Evolutionary conservation across 257 asterid species (phyloP), one percentile per base, ranked within the genome.

Genomic region (Osmanthus fragrans): DNA sequence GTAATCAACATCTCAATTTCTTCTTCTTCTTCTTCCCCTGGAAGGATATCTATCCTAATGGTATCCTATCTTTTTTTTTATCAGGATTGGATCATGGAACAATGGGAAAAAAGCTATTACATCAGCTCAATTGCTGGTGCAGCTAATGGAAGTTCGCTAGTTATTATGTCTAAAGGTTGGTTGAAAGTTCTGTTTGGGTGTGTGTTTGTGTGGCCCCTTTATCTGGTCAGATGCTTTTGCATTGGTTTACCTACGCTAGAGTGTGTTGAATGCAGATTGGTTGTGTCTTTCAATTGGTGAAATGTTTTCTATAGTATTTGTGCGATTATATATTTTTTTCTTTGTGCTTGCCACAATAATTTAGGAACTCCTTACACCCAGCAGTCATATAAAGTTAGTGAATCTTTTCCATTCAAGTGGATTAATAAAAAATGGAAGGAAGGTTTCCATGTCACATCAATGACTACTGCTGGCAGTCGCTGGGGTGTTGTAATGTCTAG

Each of bases 401-500:
- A 95, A 84, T 95, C 99, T 4, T 95, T 95, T 81, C 99, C 99
- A 5, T 95, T 95, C 87, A 95, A 95, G 86, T 95, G 99, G 99
- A 95, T 95, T 67, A 95, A 93, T 79, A 95, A 95, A 76, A 95
- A 95, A 79, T 95, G 99, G 99, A 95, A 95, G 83, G 99, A 95
- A 90, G 99, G 99, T 49, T 95, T 95, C 80, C 99, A 95, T 76
- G 99, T 93, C 51, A 95, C 99, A 12, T 95, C 99, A 71, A 95
- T 95, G 99, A 93, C 99, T 36, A 95, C 99, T 66, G 99, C 99
- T 79, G 99, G 98, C 79, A 95, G 86, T 84, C 97, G 99, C 74
- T 95, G 99, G 99, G 99, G 97, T 76, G 99, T 95, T 73, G 99
- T 95, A 64, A 95, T 95, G 99, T 95, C 99, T 76, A 81, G 98